Conservation (phyloP, 768 basidiomycete genomes). For the Pseudohyphozyma bogoriensis region DNA sequence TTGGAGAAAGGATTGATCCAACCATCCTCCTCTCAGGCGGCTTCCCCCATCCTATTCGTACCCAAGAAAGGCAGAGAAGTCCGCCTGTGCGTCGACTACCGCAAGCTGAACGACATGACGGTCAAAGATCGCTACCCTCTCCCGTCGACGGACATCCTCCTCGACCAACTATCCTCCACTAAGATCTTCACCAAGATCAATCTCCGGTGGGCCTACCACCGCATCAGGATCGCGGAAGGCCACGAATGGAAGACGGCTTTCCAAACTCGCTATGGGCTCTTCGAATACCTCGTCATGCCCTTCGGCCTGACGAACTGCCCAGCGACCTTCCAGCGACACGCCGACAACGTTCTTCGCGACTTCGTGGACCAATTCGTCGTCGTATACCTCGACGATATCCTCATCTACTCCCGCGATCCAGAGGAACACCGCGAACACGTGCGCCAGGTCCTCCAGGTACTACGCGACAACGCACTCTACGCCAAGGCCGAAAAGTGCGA, state of each 20-base stretch:
- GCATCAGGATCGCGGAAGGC: constrained; percentile 41
- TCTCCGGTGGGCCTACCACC: constrained; percentile 42
- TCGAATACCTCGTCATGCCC: constrained; percentile 44
- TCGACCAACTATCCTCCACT: constrained; percentile 33
- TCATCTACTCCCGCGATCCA: constrained; percentile 41
- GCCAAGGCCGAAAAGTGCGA: constrained; percentile 35
- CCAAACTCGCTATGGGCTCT: constrained; percentile 40
- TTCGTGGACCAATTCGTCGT: constrained; percentile 40
- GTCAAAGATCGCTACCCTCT: constrained; percentile 26
- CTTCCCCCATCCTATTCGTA: constrained; percentile 20
- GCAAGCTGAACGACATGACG: constrained; percentile 22
- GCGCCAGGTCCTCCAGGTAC: constrained; percentile 36
- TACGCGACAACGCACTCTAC: constrained; percentile 38
- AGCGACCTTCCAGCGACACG: constrained; percentile 43
- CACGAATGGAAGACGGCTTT: constrained; percentile 45
- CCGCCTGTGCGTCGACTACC: constrained; percentile 25
- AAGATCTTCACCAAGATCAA: constrained; percentile 38
- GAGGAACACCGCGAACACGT: constrained; percentile 27
- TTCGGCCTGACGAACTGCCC: constrained; percentile 37
- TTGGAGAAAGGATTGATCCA: constrained; percentile 40
- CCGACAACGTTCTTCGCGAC: constrained; percentile 42
- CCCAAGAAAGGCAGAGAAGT: constrained; percentile 20
- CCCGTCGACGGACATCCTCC: constrained; percentile 15
- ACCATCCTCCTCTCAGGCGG: constrained; percentile 15
- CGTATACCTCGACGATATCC: constrained; percentile 39